phyloP scores from a whole-genome alignment of 164 flowering plant species.

The Saururus chinensis region DNA sequence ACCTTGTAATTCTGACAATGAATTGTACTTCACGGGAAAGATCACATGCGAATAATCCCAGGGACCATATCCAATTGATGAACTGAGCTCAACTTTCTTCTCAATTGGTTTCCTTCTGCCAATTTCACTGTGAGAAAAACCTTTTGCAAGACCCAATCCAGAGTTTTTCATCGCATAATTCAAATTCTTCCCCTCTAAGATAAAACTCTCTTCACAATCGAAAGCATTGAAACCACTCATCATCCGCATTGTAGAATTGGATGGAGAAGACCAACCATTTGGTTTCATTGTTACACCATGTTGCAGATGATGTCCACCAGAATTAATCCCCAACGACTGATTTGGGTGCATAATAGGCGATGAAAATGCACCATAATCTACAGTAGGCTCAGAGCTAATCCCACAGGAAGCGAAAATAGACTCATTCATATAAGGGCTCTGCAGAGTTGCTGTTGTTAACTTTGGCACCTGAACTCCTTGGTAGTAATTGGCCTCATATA shows the following conservation, averaged over 20 bases:
- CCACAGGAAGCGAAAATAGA: too few species aligned
- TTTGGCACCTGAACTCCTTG: constrained; percentile 7
- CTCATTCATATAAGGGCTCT: constrained; percentile 11
- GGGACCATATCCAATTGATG: constrained; percentile 12
- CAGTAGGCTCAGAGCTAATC: too few species aligned
- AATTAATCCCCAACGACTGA: constrained; percentile 5
- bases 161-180: constrained; percentile 13
- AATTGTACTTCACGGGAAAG: constrained; percentile 18
- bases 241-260: constrained; percentile 7
- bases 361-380: neutral
- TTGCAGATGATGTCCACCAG: constrained; percentile 4
- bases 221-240: constrained; percentile 10
- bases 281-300: constrained; percentile 6
- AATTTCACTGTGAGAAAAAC: constrained; percentile 3
- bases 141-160: constrained; percentile 7
- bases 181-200: constrained; percentile 34
- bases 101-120: neutral
- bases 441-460: neutral
- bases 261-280: constrained; percentile 9
- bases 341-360: constrained; percentile 7
- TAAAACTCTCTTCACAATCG: constrained; percentile 37
- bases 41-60: constrained; percentile 9
- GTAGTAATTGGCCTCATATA: constrained; percentile 5
- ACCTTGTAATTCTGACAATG: constrained; percentile 37
- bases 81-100: constrained; percentile 10